These are phyloP conservation scores for Blastocystis hominis DNA, from an alignment of 352 stramenopile genomes.

Conservation along the genomic window DNA sequence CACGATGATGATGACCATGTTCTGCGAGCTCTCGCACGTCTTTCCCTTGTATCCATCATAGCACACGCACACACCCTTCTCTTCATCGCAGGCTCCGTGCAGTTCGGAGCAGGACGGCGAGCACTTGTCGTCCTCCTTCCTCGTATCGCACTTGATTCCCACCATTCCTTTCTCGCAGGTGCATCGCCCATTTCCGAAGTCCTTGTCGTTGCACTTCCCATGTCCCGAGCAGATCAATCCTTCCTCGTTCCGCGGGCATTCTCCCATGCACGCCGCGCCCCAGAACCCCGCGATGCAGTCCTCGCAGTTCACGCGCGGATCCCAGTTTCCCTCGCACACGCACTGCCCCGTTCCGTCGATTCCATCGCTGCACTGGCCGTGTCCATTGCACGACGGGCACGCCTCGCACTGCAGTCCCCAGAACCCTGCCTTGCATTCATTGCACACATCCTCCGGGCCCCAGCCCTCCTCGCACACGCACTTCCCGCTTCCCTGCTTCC, in stretches of 20 bases:
- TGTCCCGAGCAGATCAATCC: conserved; percentile 72
- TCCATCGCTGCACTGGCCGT: conserved; percentile 75
- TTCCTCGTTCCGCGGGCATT: conserved; percentile 70
- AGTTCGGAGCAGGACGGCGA: background rate
- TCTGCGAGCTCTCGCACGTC: background rate
- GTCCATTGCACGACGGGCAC: conserved; percentile 70
- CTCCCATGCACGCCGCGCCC: conserved; percentile 68
- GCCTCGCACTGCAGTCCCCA: conserved; percentile 68
- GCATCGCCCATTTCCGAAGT: conserved; percentile 67
- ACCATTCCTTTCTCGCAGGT: conserved; percentile 74
- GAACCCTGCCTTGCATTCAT: conserved; percentile 74
- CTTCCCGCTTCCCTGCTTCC: conserved; percentile 69
- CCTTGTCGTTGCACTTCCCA: conserved; percentile 71
- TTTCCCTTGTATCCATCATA: conserved; percentile 4
- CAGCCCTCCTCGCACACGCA: conserved; percentile 75
- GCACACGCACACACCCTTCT: conserved; percentile 1
- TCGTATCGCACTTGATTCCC: conserved; percentile 35
- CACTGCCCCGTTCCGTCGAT: conserved; percentile 71
- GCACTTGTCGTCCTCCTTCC: background rate
- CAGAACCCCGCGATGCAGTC: conserved; percentile 74
- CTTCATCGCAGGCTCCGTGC: conserved; percentile 21
- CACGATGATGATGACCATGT: background rate
- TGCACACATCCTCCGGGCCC: conserved; percentile 68
- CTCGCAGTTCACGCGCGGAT: conserved; percentile 70
- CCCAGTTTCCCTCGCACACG: conserved; percentile 75